Conservation (phyloP, 2,329 filamentous ascomycete genomes). For the Aspergillus pseudoterreus region DNA sequence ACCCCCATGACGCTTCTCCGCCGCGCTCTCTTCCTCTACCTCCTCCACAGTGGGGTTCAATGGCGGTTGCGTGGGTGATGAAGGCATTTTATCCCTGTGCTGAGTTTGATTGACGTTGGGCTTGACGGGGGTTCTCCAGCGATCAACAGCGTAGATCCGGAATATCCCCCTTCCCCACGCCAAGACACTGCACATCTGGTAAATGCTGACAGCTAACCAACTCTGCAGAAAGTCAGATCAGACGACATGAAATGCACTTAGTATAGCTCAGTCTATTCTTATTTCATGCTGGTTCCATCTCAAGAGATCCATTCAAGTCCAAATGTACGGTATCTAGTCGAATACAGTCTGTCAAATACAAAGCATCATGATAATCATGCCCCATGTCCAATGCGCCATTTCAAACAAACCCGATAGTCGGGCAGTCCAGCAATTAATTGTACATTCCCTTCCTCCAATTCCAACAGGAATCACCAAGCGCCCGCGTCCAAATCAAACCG, state of each 20-base stretch:
- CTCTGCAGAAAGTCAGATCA: too few relatives aligned
- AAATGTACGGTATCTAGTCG: conserved; percentile 4
- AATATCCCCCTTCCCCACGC: conserved; percentile 1
- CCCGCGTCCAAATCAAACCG: conserved; percentile 85
- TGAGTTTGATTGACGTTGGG: conserved; percentile 11
- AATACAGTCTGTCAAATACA: neutral
- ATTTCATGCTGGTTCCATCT: neutral
- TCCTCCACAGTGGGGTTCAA: conserved; percentile 20
- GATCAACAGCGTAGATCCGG: neutral
- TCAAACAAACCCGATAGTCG: neutral
- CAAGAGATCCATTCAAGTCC: neutral
- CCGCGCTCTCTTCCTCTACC: conserved; percentile 2
- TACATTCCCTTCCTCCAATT: conserved; percentile 12
- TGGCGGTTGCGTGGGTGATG: neutral
- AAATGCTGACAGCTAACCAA: neutral
- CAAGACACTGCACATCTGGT: neutral
- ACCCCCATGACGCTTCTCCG: neutral
- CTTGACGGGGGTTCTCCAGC: conserved; percentile 6
- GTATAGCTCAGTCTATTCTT: too few relatives aligned
- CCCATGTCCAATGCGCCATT: conserved; percentile 11
- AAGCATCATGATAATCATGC: conserved; percentile 3
- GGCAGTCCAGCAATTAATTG: conserved; percentile 8
- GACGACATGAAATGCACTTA: too few relatives aligned
- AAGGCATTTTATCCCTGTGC: conserved; percentile 6
- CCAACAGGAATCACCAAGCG: conserved; percentile 50